Evolutionary conservation across 108 stramenopile genomes (phyloP).

Genomic region (Nitzschia sp.): DNA sequence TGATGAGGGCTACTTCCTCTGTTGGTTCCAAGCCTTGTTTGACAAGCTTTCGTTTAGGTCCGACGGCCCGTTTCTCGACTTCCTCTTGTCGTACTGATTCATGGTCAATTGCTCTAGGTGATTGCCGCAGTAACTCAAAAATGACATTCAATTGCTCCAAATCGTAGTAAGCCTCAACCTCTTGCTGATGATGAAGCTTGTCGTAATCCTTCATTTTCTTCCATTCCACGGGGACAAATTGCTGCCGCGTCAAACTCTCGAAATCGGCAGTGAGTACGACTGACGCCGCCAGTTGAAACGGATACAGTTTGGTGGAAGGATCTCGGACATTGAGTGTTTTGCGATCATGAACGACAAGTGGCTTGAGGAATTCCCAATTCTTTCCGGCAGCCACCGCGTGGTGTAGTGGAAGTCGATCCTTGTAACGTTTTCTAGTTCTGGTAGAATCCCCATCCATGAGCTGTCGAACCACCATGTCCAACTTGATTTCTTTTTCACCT

Average conservation of each 20-base stretch:
- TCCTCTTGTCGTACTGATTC: constrained; percentile 2
- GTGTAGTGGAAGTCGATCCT: constrained; percentile 30
- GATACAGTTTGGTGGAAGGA: constrained; percentile 32
- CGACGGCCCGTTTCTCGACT: background rate
- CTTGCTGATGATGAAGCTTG: constrained; percentile 12
- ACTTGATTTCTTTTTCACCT: constrained; percentile 20
- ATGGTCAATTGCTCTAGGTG: constrained; percentile 19
- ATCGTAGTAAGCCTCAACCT: constrained; percentile 19
- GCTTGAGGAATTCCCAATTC: constrained; percentile 32
- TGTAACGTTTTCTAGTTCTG: constrained; percentile 25
- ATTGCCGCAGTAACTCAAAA: constrained; percentile 24
- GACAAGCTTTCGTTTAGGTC: constrained; percentile 15
- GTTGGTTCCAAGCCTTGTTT: constrained; percentile 7
- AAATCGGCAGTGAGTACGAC: constrained; percentile 7
- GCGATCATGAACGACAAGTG: constrained; percentile 19
- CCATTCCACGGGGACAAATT: constrained; percentile 22
- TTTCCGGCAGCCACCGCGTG: constrained; percentile 34
- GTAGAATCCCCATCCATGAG: constrained; percentile 20
- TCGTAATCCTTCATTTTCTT: constrained; percentile 20
- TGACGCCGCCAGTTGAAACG: constrained; percentile 38
- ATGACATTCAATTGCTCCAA: constrained; percentile 33
- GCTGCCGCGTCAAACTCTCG: constrained; percentile 10
- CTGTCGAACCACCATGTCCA: constrained; percentile 24
- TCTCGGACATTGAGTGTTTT: constrained; percentile 34
- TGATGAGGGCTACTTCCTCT: constrained; percentile 12